These are phyloP conservation scores for Hippophae gyantsensis DNA, from an alignment of 306 rosid genomes.

Conservation along the genomic window DNA sequence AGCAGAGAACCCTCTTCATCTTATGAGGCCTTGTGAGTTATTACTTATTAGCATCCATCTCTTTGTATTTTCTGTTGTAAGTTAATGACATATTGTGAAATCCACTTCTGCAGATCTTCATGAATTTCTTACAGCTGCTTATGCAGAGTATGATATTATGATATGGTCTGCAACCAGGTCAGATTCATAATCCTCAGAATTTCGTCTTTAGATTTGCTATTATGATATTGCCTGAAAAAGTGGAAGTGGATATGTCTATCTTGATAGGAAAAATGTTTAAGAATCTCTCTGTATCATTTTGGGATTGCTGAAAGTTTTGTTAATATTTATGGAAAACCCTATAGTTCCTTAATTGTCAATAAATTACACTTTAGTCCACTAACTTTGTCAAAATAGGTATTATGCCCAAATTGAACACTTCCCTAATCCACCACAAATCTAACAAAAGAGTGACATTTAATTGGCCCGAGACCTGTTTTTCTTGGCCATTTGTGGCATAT, in stretches of 20 bases:
- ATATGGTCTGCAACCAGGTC: constrained; percentile 99
- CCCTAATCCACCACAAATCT: too few species aligned
- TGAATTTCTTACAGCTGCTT: constrained; percentile 82
- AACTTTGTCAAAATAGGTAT: too few species aligned
- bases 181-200: constrained; percentile 6
- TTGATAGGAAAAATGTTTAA: neutral
- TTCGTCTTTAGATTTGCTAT: neutral
- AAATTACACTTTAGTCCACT: too few species aligned
- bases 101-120: constrained; percentile 62
- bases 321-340: too few species aligned
- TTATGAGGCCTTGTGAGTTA: constrained; percentile 88
- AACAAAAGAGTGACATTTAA: too few species aligned
- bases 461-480: too few species aligned
- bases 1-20: constrained; percentile 90
- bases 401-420: too few species aligned
- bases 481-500: too few species aligned
- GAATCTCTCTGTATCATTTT: neutral
- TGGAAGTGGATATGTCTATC: neutral
- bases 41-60: constrained; percentile 9
- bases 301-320: too few species aligned
- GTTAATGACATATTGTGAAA: constrained; percentile 2
- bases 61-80: neutral
- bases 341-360: too few species aligned
- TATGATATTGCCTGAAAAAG: neutral
- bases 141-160: constrained; percentile 82